Percentiles rank a stretch among this genome's conserved stretches.
phyloP scores from a whole-genome alignment of 768 basidiomycete genomes.

The Kwoniella sp. region DNA sequence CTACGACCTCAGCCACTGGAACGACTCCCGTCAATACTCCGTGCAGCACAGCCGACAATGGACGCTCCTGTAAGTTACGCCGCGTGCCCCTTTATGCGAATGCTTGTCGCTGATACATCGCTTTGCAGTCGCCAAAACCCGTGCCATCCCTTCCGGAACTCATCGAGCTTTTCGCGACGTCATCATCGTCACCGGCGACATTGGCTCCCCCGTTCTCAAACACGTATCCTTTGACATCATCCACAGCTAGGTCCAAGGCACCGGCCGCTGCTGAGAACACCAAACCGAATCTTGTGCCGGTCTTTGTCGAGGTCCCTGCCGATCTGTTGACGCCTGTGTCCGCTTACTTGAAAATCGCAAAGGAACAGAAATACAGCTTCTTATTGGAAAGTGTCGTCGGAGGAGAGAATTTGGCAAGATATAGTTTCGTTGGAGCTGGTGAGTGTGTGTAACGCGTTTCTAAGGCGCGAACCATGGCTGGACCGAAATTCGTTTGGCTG shows the following conservation, averaged over 20 bases:
- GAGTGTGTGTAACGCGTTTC: slow-evolving; percentile 45
- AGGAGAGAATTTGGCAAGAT: slow-evolving; percentile 87
- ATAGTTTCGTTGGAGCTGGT: slow-evolving; percentile 97
- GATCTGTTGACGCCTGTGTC: slow-evolving; percentile 96
- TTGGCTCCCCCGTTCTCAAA: slow-evolving; percentile 32
- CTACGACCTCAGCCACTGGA: too few relatives aligned
- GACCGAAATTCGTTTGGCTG: too few relatives aligned
- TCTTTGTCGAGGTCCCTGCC: slow-evolving; percentile 89
- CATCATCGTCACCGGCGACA: slow-evolving; percentile 40
- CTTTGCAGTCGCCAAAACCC: slow-evolving; percentile 1
- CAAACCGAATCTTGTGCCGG: slow-evolving; percentile 75
- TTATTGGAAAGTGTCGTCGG: slow-evolving; percentile 88
- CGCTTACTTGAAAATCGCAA: slow-evolving; percentile 89
- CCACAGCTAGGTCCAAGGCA: background rate
- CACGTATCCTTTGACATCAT: slow-evolving; percentile 31
- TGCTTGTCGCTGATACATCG: background rate
- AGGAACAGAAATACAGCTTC: slow-evolving; percentile 92
- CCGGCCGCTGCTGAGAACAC: slow-evolving; percentile 1
- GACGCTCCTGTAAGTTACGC: too few relatives aligned
- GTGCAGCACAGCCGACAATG: too few relatives aligned
- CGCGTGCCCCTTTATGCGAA: too few relatives aligned
- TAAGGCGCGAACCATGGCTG: background rate
- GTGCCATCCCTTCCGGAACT: slow-evolving; percentile 37
- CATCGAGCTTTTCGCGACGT: slow-evolving; percentile 33
- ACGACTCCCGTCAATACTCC: too few relatives aligned